Conservation (phyloP, 495 filamentous ascomycete species). For the Penicillium argentinense region DNA sequence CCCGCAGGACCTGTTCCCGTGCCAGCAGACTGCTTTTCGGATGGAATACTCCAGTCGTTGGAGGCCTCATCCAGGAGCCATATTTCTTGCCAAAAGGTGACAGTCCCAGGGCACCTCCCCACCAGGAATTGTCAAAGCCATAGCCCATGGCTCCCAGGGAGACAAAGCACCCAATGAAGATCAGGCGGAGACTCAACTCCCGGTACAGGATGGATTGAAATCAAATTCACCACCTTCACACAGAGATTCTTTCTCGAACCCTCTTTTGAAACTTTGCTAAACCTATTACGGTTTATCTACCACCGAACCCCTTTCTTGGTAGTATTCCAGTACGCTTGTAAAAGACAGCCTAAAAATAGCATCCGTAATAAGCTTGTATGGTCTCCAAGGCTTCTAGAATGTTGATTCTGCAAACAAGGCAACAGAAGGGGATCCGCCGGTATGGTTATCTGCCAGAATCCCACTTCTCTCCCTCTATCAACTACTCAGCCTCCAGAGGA, state of each 20-base stretch:
- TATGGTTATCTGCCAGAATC: not conserved
- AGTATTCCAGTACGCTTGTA: conserved; percentile 9
- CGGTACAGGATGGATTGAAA: conserved; percentile 14
- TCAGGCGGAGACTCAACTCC: conserved; percentile 5
- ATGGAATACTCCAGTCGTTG: conserved; percentile 1
- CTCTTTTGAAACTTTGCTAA: conserved; percentile 17
- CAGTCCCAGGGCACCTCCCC: conserved; percentile 8
- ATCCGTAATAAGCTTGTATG: conserved; percentile 9
- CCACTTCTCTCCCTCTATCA: not conserved
- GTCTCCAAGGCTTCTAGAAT: conserved; percentile 13
- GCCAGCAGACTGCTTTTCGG: conserved; percentile 5
- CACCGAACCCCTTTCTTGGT: conserved; percentile 9
- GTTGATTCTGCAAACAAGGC: conserved; percentile 5
- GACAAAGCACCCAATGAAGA: conserved; percentile 8
- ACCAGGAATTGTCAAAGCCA: conserved; percentile 16
- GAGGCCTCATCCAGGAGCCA: conserved; percentile 1
- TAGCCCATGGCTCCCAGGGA: conserved; percentile 9
- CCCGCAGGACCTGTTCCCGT: conserved; percentile 11
- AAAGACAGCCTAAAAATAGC: conserved; percentile 14
- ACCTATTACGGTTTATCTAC: conserved; percentile 12
- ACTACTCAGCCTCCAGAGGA: not conserved
- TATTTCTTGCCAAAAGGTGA: conserved; percentile 9
- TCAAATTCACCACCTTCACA: conserved; percentile 20
- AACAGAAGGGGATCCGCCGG: not conserved
- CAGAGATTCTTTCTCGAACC: conserved; percentile 19